Conservation (phyloP, 2,329 filamentous ascomycete species). For the Talaromyces piceae region DNA sequence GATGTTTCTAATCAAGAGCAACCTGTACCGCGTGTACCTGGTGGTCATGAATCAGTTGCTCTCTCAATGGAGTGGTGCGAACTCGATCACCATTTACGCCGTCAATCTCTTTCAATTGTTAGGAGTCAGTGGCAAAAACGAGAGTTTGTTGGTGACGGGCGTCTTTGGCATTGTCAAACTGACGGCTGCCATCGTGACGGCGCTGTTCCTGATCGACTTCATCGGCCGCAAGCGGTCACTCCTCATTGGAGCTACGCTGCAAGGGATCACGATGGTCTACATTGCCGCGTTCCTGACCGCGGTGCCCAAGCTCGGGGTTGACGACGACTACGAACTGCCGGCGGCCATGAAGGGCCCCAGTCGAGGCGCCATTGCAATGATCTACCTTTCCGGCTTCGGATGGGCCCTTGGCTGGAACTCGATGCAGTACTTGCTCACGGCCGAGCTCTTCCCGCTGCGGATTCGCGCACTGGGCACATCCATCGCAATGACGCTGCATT, state of each 20-base stretch:
- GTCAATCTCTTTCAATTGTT: constrained; percentile 65
- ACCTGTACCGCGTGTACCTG: constrained; percentile 65
- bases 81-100: constrained; percentile 69
- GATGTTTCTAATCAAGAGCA: constrained; percentile 57
- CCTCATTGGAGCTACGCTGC: constrained; percentile 53
- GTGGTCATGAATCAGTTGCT: constrained; percentile 62
- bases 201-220: constrained; percentile 71
- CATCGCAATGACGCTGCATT: constrained; percentile 70
- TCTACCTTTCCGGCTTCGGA: constrained; percentile 54
- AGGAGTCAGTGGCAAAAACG: constrained; percentile 59
- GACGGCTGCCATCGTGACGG: constrained; percentile 58
- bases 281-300: constrained; percentile 55
- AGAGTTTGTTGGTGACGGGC: constrained; percentile 64
- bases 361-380: constrained; percentile 63
- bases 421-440: constrained; percentile 71
- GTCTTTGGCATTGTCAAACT: constrained; percentile 73
- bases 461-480: constrained; percentile 65
- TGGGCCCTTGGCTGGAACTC: constrained; percentile 62
- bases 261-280: constrained; percentile 56
- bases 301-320: constrained; percentile 51
- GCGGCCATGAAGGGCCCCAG: constrained; percentile 41
- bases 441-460: constrained; percentile 68
- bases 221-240: constrained; percentile 66
- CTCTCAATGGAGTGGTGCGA: constrained; percentile 50
- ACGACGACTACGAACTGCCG: constrained; percentile 12